Evolutionary conservation across 2,329 filamentous ascomycete species (phyloP).

Genomic region (Lachnellula hyalina): DNA sequence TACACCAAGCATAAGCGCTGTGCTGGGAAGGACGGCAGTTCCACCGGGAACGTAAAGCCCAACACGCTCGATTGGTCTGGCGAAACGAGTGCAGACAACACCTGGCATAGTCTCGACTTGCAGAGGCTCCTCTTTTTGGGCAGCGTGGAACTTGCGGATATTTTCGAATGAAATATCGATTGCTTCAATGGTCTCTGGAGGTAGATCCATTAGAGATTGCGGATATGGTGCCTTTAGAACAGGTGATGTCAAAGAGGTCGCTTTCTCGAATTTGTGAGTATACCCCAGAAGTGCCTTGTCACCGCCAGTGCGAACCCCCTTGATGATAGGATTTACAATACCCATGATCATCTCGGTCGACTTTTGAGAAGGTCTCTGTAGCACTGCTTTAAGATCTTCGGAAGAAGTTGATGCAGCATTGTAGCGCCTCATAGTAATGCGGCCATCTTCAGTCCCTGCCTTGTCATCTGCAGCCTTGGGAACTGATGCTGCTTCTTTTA

Average conservation of each 20-base stretch:
- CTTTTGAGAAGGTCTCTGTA: conserved; percentile 87
- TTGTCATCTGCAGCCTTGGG: conserved; percentile 48
- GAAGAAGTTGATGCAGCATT: conserved; percentile 60
- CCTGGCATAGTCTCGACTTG: conserved; percentile 96
- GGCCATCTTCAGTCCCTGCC: conserved; percentile 44
- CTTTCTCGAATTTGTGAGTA: conserved; percentile 97
- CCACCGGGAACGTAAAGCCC: conserved; percentile 94
- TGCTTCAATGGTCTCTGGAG: conserved; percentile 79
- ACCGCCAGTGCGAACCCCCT: conserved; percentile 75
- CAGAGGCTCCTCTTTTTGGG: conserved; percentile 76
- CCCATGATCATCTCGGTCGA: conserved; percentile 91
- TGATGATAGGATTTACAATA: conserved; percentile 87
- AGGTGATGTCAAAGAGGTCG: conserved; percentile 81
- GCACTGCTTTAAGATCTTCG: conserved; percentile 63
- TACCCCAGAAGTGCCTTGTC: conserved; percentile 87
- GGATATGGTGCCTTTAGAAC: conserved; percentile 89
- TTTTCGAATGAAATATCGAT: conserved; percentile 94
- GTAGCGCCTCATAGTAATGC: conserved; percentile 79
- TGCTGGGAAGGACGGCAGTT: conserved; percentile 94
- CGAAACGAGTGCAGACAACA: conserved; percentile 89
- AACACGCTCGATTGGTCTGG: conserved; percentile 88
- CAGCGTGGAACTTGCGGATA: conserved; percentile 88
- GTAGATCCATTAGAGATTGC: conserved; percentile 75
- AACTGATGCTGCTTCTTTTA: conserved; percentile 43
- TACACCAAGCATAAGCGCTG: conserved; percentile 95